Percentiles rank a stretch among this genome's conserved stretches.
These are phyloP conservation scores for Linderniella brevidens DNA, from an alignment of 257 asterid genomes.

Conservation along the genomic window DNA sequence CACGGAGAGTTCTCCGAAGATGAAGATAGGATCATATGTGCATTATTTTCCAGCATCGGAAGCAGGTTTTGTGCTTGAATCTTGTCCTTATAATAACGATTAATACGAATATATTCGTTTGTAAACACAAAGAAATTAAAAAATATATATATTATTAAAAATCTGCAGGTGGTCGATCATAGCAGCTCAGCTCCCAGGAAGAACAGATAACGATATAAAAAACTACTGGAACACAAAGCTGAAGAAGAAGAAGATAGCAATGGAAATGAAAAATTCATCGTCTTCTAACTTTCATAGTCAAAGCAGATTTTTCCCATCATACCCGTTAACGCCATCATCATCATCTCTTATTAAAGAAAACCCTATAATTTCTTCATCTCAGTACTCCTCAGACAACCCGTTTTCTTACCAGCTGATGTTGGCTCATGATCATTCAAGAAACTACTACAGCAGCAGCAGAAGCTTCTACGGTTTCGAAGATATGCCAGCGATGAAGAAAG, in stretches of 20 bases:
- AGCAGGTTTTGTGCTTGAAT: slow-evolving; percentile 26
- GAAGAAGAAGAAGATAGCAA: slow-evolving; percentile 22
- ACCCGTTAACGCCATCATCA: no score
- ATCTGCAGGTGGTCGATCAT: slow-evolving; percentile 47
- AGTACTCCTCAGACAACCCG: no score
- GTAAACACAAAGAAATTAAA: neutral
- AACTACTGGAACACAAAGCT: slow-evolving; percentile 58
- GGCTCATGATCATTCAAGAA: no score
- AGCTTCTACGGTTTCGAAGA: no score
- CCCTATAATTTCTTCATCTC: no score
- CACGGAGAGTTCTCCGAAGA: slow-evolving; percentile 55
- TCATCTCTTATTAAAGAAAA: no score
- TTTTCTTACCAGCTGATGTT: no score
- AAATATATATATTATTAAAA: neutral
- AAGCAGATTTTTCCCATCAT: no score
- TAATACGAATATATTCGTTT: neutral
- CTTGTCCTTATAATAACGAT: neutral
- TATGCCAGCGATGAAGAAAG: no score
- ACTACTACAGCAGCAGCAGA: no score
- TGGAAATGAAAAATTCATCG: no score
- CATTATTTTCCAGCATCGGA: slow-evolving; percentile 36
- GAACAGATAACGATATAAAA: slow-evolving; percentile 66
- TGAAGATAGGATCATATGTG: slow-evolving; percentile 36
- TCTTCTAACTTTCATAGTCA: no score
- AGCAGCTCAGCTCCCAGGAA: slow-evolving; percentile 42